Percentiles rank a stretch among this genome's conserved stretches.
These are phyloP conservation scores for Penicillium silybi DNA, from an alignment of 495 filamentous ascomycete species.

Conservation along the genomic window DNA sequence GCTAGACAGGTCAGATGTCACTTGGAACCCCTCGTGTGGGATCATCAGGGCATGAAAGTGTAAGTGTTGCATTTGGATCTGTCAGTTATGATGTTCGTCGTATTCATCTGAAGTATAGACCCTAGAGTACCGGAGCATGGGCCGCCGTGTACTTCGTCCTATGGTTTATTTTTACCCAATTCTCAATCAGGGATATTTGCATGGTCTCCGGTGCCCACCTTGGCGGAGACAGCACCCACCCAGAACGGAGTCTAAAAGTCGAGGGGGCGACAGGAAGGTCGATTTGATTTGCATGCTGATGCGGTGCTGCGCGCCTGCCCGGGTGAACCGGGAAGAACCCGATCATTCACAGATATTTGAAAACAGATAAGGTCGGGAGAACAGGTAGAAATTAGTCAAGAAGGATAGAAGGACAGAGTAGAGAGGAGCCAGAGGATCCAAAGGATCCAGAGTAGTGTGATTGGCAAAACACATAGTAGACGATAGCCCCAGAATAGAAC, in stretches of 20 bases:
- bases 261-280: neutral
- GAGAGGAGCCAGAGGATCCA: neutral
- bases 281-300: slow-evolving; percentile 7
- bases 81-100: too few species aligned
- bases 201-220: slow-evolving; percentile 1
- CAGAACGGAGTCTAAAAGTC: slow-evolving; percentile 5
- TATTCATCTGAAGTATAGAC: neutral
- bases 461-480: neutral
- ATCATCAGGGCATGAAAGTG: neutral
- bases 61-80: neutral
- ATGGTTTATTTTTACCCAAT: neutral
- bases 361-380: too few species aligned
- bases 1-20: slow-evolving; percentile 8
- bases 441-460: neutral
- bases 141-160: neutral
- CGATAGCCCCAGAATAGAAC: neutral
- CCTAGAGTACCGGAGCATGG: neutral
- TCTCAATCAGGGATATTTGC: neutral
- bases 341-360: too few species aligned
- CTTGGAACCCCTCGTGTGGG: slow-evolving; percentile 15
- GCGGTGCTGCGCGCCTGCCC: too few species aligned
- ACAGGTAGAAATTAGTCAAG: neutral
- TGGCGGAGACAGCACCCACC: slow-evolving; percentile 8
- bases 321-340: neutral
- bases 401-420: neutral